Conservation (phyloP, 352 stramenopile species). For the Phytophthora multivora region DNA sequence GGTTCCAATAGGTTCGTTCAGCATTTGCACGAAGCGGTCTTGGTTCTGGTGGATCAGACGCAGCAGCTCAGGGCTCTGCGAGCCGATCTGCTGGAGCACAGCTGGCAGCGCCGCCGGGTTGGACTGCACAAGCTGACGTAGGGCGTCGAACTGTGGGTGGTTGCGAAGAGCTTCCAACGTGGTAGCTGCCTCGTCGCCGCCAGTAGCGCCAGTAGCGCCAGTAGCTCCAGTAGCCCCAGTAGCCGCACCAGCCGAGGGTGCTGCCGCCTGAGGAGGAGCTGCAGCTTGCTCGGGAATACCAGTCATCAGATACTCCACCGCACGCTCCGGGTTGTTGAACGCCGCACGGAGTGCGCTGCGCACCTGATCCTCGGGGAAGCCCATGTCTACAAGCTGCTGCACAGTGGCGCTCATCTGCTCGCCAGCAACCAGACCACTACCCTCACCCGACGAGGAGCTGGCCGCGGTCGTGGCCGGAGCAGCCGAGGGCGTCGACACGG, state of each 20-base stretch:
- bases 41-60: conserved; percentile 88
- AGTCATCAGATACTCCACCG: conserved; percentile 91
- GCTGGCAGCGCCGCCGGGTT: conserved; percentile 81
- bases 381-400: conserved; percentile 86
- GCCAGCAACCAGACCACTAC: conserved; percentile 19
- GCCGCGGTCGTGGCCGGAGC: conserved; percentile 47
- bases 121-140: conserved; percentile 83
- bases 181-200: conserved; percentile 31
- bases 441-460: conserved; percentile 18
- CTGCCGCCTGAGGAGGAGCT: conserved; percentile 32
- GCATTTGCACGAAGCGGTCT: conserved; percentile 86
- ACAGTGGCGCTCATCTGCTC: conserved; percentile 65
- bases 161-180: conserved; percentile 82
- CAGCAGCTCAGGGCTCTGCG: conserved; percentile 82
- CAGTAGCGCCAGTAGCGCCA: conserved; percentile 11
- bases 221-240: conserved; percentile 11
- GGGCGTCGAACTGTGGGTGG: conserved; percentile 83
- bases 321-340: conserved; percentile 88
- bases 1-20: conserved; percentile 85
- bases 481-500: conserved; percentile 69
- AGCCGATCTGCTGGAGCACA: conserved; percentile 87
- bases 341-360: conserved; percentile 75
- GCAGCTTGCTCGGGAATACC: conserved; percentile 70
- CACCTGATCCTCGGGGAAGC: conserved; percentile 88
- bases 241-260: conserved; percentile 8